phyloP scores from a whole-genome alignment of 2,329 filamentous ascomycete genomes.

The Coniochaeta pulveracea region DNA sequence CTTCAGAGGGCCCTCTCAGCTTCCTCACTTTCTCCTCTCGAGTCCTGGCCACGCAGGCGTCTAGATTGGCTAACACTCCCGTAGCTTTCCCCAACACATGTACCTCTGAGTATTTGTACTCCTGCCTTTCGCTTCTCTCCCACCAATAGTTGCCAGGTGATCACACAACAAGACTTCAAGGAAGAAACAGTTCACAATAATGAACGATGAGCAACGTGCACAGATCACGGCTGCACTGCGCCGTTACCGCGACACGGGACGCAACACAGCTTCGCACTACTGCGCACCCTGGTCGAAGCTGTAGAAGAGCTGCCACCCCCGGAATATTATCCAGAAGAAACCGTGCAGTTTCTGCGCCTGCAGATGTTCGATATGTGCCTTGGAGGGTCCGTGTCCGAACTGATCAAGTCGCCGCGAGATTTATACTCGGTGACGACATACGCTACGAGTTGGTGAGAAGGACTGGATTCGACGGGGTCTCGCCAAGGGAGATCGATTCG shows the following conservation, averaged over 20 bases:
- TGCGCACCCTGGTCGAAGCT: background rate
- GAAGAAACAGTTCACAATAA: conserved; percentile 10
- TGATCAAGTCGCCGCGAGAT: background rate
- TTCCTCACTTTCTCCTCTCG: too few species aligned
- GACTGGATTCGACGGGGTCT: too few species aligned
- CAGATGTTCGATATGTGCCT: too few species aligned
- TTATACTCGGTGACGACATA: background rate
- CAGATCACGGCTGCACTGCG: background rate
- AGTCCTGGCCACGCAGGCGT: too few species aligned
- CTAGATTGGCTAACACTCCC: too few species aligned
- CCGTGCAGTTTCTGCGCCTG: background rate
- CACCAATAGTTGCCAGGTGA: too few species aligned
- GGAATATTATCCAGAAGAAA: background rate
- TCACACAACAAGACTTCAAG: conserved; percentile 21
- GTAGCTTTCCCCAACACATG: too few species aligned
- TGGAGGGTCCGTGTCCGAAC: background rate
- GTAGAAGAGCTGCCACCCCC: background rate
- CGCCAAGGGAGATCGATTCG: too few species aligned
- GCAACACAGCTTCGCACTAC: background rate
- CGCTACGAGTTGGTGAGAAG: background rate
- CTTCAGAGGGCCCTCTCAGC: too few species aligned
- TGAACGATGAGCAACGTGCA: background rate
- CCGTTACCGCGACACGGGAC: background rate
- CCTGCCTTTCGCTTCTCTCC: too few species aligned
- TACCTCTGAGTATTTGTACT: too few species aligned